Conservation (phyloP, 345 rosid species). For the Eucalyptus coolabah region DNA sequence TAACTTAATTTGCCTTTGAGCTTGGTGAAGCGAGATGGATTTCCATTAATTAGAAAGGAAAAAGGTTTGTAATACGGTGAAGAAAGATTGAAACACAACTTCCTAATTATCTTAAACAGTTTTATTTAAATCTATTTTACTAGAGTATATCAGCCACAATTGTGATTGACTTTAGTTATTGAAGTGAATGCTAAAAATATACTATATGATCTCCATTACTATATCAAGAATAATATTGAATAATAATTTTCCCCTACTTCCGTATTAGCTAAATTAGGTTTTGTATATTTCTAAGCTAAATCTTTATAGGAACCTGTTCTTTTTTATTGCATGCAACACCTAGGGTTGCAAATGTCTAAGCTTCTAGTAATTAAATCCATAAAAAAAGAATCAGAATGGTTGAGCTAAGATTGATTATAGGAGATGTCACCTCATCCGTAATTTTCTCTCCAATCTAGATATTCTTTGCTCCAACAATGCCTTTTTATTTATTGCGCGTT, state of each 20-base stretch:
- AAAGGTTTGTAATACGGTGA: neutral
- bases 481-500: no score
- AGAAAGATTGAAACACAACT: neutral
- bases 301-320: neutral
- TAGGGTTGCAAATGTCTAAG: neutral
- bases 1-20: neutral
- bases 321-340: neutral
- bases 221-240: neutral
- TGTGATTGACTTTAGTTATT: neutral
- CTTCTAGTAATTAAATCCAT: neutral
- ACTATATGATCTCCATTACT: neutral
- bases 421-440: no score
- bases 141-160: neutral
- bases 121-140: neutral
- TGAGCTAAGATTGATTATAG: no score
- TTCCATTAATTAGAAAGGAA: neutral
- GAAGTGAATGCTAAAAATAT: neutral
- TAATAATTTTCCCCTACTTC: neutral
- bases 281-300: neutral
- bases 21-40: neutral
- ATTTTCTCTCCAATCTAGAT: no score
- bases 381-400: no score
- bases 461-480: no score
- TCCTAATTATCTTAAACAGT: neutral
- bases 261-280: neutral